Percentiles rank a stretch among this genome's conserved stretches.
Conservation (phyloP, 495 filamentous ascomycete species). For the Chaetomium tenue region DNA sequence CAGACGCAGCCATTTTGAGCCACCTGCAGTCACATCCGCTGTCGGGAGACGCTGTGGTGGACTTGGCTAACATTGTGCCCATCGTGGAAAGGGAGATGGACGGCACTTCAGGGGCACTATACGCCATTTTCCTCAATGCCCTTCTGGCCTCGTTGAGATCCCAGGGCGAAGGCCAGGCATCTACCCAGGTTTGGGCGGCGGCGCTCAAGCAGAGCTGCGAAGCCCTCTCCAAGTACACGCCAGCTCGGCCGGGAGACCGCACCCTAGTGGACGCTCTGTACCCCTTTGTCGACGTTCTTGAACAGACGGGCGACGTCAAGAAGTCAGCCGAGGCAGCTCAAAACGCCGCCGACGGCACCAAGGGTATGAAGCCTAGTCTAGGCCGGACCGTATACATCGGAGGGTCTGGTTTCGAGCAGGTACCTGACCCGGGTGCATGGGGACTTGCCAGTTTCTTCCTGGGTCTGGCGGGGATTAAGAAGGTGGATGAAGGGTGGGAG, state of each 20-base stretch:
- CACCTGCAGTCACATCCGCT: slow-evolving; percentile 58
- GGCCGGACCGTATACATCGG: slow-evolving; percentile 91
- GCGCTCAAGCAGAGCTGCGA: slow-evolving; percentile 70
- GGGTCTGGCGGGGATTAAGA: slow-evolving; percentile 60
- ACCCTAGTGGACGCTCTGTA: slow-evolving; percentile 88
- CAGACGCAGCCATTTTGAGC: slow-evolving; percentile 59
- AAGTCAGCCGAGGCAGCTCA: slow-evolving; percentile 72
- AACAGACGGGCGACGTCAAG: slow-evolving; percentile 59
- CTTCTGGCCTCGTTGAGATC: slow-evolving; percentile 72
- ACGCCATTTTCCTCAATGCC: slow-evolving; percentile 93
- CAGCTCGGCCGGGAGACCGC: slow-evolving; percentile 82
- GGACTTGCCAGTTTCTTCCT: slow-evolving; percentile 77
- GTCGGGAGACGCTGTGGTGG: slow-evolving; percentile 66
- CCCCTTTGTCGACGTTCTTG: slow-evolving; percentile 77
- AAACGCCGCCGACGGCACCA: slow-evolving; percentile 76
- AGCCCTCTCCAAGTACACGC: slow-evolving; percentile 78
- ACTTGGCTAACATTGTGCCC: slow-evolving; percentile 71
- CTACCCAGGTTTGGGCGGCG: slow-evolving; percentile 66
- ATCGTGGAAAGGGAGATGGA: slow-evolving; percentile 92
- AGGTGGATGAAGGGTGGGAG: slow-evolving; percentile 30
- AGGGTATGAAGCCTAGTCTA: slow-evolving; percentile 84
- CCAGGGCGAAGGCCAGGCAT: slow-evolving; percentile 46
- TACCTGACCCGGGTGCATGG: slow-evolving; percentile 90
- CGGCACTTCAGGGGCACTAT: slow-evolving; percentile 91
- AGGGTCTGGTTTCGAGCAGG: slow-evolving; percentile 71